Evolutionary conservation across 140 eudicot genomes (phyloP).

Genomic region (Erigeron philadelphicus): DNA sequence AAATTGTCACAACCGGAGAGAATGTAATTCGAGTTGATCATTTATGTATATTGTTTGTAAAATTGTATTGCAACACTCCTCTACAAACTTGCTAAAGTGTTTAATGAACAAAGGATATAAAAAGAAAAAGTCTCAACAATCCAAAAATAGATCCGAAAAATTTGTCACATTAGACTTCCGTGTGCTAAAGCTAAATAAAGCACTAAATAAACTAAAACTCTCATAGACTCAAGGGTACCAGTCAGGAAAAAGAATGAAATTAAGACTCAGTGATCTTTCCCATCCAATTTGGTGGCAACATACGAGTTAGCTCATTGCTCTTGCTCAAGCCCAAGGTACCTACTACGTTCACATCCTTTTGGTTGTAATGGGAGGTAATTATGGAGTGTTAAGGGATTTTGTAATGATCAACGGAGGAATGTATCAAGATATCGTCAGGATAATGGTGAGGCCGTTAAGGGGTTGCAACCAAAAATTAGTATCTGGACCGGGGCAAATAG

Average conservation of each 20-base stretch:
- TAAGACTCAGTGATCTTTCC: constrained; percentile 27
- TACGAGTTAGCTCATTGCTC: constrained; percentile 29
- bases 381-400: constrained; percentile 40
- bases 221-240: no score
- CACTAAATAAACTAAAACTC: no score
- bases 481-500: constrained; percentile 44
- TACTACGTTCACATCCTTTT: constrained; percentile 41
- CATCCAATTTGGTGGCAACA: constrained; percentile 71
- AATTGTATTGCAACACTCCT: no score
- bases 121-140: no score
- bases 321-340: constrained; percentile 49
- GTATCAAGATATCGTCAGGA: constrained; percentile 48
- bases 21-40: no score
- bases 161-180: no score
- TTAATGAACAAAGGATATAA: no score
- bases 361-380: constrained; percentile 41
- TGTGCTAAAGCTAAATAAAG: no score
- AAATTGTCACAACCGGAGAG: no score
- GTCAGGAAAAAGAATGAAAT: neutral
- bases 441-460: constrained; percentile 42
- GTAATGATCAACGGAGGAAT: constrained; percentile 46
- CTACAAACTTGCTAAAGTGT: no score
- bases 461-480: constrained; percentile 49
- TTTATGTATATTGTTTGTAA: no score
- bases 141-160: no score